phyloP scores from a whole-genome alignment of 352 stramenopile genomes.

The Peronospora belbahrii region DNA sequence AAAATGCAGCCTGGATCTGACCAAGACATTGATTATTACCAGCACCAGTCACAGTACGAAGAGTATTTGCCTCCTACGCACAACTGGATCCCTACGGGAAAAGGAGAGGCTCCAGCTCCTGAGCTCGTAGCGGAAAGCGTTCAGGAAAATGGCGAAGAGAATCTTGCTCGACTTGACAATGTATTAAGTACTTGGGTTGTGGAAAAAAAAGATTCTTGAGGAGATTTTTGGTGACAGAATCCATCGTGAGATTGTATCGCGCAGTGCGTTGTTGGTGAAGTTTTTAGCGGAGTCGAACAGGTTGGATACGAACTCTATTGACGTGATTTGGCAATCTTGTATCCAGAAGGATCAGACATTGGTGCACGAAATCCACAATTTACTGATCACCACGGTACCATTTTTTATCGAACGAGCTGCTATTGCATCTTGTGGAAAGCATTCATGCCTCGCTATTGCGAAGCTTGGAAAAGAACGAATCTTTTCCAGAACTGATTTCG shows the following conservation, averaged over 20 bases:
- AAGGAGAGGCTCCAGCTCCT: constrained; percentile 59
- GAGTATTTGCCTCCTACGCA: constrained; percentile 85
- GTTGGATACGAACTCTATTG: constrained; percentile 48
- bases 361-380: constrained; percentile 74
- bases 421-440: constrained; percentile 64
- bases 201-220: constrained; percentile 67
- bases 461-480: constrained; percentile 46
- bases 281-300: constrained; percentile 80
- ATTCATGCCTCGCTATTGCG: constrained; percentile 49
- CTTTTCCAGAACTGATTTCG: constrained; percentile 58
- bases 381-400: constrained; percentile 68
- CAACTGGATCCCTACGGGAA: constrained; percentile 86
- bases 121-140: constrained; percentile 64
- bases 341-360: constrained; percentile 81
- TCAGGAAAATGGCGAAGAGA: constrained; percentile 43
- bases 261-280: constrained; percentile 73
- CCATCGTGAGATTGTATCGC: constrained; percentile 82
- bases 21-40: constrained; percentile 98
- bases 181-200: constrained; percentile 67
- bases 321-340: constrained; percentile 75
- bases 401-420: constrained; percentile 63
- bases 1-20: constrained; percentile 95
- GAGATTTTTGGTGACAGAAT: constrained; percentile 86
- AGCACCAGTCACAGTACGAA: constrained; percentile 93
- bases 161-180: constrained; percentile 54